Percentiles rank a stretch among this genome's conserved stretches.
Conservation (phyloP, 31 red algal species). For the Porphyra umbilicalis region DNA sequence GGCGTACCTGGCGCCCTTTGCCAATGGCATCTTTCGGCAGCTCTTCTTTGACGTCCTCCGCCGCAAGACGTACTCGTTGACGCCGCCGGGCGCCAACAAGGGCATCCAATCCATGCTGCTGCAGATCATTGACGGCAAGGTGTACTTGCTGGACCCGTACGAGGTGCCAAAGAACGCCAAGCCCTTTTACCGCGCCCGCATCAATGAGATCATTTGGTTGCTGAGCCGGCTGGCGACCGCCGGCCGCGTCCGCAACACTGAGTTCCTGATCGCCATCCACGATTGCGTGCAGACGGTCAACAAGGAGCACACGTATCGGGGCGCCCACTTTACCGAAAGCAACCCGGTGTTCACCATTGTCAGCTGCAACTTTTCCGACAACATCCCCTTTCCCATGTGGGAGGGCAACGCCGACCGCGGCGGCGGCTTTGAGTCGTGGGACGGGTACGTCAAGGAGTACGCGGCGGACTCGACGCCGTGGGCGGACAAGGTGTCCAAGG, state of each 20-base stretch:
- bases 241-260: slow-evolving; percentile 58
- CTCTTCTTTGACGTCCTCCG: slow-evolving; percentile 55
- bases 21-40: slow-evolving; percentile 39
- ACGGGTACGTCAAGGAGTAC: slow-evolving; percentile 44
- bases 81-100: slow-evolving; percentile 82
- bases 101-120: slow-evolving; percentile 71
- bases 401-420: slow-evolving; percentile 63
- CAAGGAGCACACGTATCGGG: slow-evolving; percentile 50
- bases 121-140: slow-evolving; percentile 65
- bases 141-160: slow-evolving; percentile 83
- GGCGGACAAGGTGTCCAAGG: slow-evolving; percentile 44
- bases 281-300: slow-evolving; percentile 97
- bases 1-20: slow-evolving; percentile 55
- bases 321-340: slow-evolving; percentile 47
- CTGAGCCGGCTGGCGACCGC: slow-evolving; percentile 46
- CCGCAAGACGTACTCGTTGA: slow-evolving; percentile 61
- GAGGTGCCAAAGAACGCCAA: slow-evolving; percentile 70
- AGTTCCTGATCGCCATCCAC: slow-evolving; percentile 86
- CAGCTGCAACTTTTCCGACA: slow-evolving; percentile 80
- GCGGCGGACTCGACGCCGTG: slow-evolving; percentile 49
- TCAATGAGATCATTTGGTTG: slow-evolving; percentile 77
- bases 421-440: slow-evolving; percentile 74
- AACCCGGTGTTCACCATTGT: slow-evolving; percentile 85
- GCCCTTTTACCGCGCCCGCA: slow-evolving; percentile 71
- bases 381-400: slow-evolving; percentile 95